phyloP scores from a whole-genome alignment of 495 filamentous ascomycete genomes.

The Parmelia sp. region DNA sequence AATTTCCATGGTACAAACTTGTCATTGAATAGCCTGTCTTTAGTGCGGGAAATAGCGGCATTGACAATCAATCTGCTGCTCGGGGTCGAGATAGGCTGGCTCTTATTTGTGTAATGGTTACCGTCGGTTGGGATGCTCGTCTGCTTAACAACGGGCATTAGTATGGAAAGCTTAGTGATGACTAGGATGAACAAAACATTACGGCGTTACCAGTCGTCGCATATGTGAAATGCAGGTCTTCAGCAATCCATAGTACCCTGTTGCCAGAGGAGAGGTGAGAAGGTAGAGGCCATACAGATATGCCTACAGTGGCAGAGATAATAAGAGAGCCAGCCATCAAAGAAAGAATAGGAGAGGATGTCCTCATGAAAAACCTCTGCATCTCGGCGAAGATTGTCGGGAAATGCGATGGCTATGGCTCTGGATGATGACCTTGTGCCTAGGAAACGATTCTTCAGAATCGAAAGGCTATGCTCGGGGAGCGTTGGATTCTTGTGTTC shows the following conservation, averaged over 20 bases:
- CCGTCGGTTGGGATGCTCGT: background rate
- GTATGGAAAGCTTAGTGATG: background rate
- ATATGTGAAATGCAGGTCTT: background rate
- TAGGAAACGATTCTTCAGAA: background rate
- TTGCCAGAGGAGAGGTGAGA: background rate
- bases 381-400: background rate
- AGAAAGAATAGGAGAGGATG: background rate
- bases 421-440: background rate
- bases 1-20: slow-evolving; percentile 71
- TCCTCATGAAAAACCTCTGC: background rate
- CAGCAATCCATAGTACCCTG: background rate
- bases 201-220: background rate
- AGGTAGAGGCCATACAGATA: background rate
- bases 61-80: slow-evolving; percentile 5
- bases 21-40: slow-evolving; percentile 13
- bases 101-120: background rate
- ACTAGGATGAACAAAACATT: background rate
- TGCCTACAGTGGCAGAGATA: background rate
- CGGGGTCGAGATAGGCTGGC: background rate
- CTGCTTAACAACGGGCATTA: background rate
- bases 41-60: slow-evolving; percentile 12
- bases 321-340: background rate
- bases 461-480: background rate
- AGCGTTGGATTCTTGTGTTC: background rate
- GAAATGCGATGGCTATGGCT: background rate